Conservation (phyloP, 2,329 filamentous ascomycete genomes). For the Aspergillus neotritici region DNA sequence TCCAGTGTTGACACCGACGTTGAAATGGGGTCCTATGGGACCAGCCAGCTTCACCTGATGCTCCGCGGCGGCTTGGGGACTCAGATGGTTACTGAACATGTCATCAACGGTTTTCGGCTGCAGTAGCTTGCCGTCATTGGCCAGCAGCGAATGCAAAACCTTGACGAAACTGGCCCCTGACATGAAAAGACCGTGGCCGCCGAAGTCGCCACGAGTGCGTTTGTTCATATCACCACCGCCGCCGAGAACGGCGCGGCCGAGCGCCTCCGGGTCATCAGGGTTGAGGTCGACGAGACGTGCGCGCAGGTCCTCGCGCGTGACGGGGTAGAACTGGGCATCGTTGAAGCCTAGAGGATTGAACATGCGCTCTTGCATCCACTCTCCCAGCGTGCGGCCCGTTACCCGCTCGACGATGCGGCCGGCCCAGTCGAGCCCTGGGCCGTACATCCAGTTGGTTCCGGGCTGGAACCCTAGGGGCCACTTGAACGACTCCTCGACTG, state of each 20-base stretch:
- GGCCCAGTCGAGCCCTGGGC: conserved; percentile 49
- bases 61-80: conserved; percentile 18
- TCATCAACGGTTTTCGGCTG: conserved; percentile 19
- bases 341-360: conserved; percentile 42
- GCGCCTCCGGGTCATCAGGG: conserved; percentile 33
- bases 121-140: conserved; percentile 28
- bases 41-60: conserved; percentile 26
- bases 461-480: conserved; percentile 49
- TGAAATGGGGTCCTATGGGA: conserved; percentile 34
- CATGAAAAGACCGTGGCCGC: conserved; percentile 42
- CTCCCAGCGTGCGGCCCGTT: conserved; percentile 40
- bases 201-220: conserved; percentile 32
- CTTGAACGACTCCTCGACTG: conserved; percentile 40
- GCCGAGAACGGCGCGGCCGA: conserved; percentile 34
- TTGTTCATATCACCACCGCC: conserved; percentile 30
- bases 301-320: conserved; percentile 32
- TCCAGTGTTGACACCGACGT: conserved; percentile 28
- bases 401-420: conserved; percentile 48
- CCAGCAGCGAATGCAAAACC: conserved; percentile 25
- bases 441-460: conserved; percentile 49
- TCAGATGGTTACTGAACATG: conserved; percentile 28
- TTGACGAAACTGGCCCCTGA: conserved; percentile 25
- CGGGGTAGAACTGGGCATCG: conserved; percentile 38
- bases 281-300: conserved; percentile 35
- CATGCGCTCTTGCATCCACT: conserved; percentile 43